Evolutionary conservation across 495 filamentous ascomycete species (phyloP), one percentile per base, ranked within the genome.

Genomic region (Podospora didyma): DNA sequence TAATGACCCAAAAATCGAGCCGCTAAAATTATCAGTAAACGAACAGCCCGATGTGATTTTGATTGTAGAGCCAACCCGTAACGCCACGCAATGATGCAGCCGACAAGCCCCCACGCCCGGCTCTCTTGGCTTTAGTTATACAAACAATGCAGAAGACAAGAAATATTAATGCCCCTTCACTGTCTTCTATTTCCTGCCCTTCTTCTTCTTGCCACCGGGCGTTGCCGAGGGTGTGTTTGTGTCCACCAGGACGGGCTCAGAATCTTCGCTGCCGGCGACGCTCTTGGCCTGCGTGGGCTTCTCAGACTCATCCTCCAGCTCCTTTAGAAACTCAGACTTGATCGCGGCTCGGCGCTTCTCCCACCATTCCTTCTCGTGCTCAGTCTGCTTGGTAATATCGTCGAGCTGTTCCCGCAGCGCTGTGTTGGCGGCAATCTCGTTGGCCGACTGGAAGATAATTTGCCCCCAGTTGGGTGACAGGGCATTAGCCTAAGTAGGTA

Each of bases 381-480:
- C 77, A 0, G 83, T 73, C 60, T 90, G 86, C 31, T 72, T 75
- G 63, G 90, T 85, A 41, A 96, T 93, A 59, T 89, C 83, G 5
- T 89, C 86, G 10, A 98, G 79, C 16, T 90, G 84, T 53, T 82
- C 73, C 56, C 90, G 84, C 31, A 98, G 75, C 11, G 81, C 73
- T 20, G 77, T 81, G 73, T 97, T 97, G 26, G 82, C 83, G 20
- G 83, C 80, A 35, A 97, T 82, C 71, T 97, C 92, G 67, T 84
- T 79, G 41, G 94, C 95, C 21, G 87, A 89, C 72, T 98, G 94
- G 80, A 98, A 98, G 66, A 98, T 97, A 22, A 79, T 84, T 64
- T 92, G 87, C 61, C 94, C 94, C 94, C 94, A 98, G 62, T 85
- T 84, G 11, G 89, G 84, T 5, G 79, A 73, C 57, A 96, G 88